A percentile compares a stretch with the other conserved stretches of the same genome.
Evolutionary conservation across 345 rosid genomes (phyloP).

Genomic region (Ceriops decandra): DNA sequence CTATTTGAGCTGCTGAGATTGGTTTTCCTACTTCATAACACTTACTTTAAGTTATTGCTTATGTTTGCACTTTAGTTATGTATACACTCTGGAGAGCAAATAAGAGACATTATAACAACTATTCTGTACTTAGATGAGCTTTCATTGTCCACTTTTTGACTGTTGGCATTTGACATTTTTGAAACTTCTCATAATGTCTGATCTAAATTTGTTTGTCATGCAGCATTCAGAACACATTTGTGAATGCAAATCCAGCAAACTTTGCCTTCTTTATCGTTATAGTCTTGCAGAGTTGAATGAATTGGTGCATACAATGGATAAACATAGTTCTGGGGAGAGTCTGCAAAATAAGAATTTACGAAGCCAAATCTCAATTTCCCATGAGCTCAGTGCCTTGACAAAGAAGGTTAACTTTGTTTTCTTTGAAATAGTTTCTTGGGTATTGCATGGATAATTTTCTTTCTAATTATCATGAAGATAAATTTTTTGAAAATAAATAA

Average conservation of each 20-base stretch:
- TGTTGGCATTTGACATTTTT: background rate
- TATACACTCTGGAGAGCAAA: background rate
- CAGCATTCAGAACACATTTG: conserved; percentile 94
- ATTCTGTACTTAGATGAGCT: background rate
- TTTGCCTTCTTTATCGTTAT: conserved; percentile 67
- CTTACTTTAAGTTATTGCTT: background rate
- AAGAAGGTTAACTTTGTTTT: conserved; percentile 59
- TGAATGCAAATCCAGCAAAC: conserved; percentile 73
- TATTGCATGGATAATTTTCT: background rate
- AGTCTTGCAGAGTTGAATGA: conserved; percentile 67
- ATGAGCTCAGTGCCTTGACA: conserved; percentile 29
- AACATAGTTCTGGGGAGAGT: conserved; percentile 30
- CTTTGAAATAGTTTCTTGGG: background rate
- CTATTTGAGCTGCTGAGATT: background rate
- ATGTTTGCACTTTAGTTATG: background rate
- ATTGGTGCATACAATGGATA: conserved; percentile 45
- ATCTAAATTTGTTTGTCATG: conserved; percentile 25
- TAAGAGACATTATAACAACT: background rate
- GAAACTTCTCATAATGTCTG: background rate
- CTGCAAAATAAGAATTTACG: conserved; percentile 32
- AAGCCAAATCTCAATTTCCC: conserved; percentile 39
- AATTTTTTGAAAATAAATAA: background rate
- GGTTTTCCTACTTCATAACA: background rate
- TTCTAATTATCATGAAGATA: no score
- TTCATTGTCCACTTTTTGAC: background rate